phyloP scores from a whole-genome alignment of 371 early-diverging fungal genomes.

The Mucor sp. region DNA sequence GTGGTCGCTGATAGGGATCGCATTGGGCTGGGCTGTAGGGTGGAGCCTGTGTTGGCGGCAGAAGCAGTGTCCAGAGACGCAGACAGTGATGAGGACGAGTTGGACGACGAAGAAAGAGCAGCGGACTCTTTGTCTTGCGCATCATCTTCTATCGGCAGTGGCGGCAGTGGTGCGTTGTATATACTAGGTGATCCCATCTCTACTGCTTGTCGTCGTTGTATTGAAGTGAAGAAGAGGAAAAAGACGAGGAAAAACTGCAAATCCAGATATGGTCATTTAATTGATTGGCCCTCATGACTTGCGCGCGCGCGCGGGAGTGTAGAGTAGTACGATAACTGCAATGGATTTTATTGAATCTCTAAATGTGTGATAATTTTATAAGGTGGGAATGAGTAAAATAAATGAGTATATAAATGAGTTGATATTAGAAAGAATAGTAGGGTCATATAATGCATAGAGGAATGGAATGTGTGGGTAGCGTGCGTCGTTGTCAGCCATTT shows the following conservation, averaged over 20 bases:
- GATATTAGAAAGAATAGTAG: background rate
- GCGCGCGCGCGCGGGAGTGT: no score
- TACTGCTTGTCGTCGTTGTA: no score
- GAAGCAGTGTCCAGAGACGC: background rate
- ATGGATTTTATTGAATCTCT: background rate
- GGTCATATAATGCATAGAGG: background rate
- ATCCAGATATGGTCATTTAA: background rate
- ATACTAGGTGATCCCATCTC: background rate
- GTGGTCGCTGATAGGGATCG: constrained; percentile 35
- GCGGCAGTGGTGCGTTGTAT: background rate
- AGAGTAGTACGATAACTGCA: no score
- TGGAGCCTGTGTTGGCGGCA: background rate
- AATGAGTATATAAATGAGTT: background rate
- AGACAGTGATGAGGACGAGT: background rate
- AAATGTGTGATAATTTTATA: background rate
- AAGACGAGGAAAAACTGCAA: background rate
- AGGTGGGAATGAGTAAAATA: background rate
- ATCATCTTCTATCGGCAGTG: background rate
- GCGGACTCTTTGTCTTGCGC: background rate
- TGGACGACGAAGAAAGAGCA: background rate
- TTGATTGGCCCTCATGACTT: background rate
- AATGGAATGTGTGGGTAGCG: background rate
- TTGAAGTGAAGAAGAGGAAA: no score
- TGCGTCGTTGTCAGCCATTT: background rate
- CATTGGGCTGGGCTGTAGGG: constrained; percentile 19